Evolutionary conservation across 1,284 basidiomycete species (phyloP).

Genomic region (Moniliophthora roreri): DNA sequence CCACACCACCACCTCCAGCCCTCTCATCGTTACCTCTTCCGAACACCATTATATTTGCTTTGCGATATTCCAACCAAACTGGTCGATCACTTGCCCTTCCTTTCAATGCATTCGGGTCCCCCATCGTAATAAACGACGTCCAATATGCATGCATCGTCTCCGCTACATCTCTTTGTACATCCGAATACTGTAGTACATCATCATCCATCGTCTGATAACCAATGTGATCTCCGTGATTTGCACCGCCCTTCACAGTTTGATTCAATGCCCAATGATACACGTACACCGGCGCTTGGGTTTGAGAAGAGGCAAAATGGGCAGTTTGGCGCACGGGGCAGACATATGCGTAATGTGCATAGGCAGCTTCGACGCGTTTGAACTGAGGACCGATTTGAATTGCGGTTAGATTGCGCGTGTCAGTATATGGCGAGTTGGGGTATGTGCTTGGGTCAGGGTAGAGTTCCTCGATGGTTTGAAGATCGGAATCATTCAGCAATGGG

Average conservation of each 20-base stretch:
- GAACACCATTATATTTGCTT: neutral
- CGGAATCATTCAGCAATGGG: neutral
- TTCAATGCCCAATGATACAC: slow-evolving; percentile 2
- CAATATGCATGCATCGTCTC: neutral
- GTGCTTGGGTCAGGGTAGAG: neutral
- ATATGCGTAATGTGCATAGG: slow-evolving; percentile 2
- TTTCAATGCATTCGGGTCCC: neutral
- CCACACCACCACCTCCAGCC: neutral
- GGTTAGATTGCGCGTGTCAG: neutral
- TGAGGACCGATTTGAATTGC: neutral
- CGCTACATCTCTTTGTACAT: neutral
- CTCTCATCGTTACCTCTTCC: slow-evolving; percentile 1
- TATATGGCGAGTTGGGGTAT: neutral
- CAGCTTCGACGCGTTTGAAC: neutral
- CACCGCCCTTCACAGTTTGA: neutral
- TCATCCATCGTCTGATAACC: slow-evolving; percentile 1
- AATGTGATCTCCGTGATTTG: slow-evolving; percentile 4
- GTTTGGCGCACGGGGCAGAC: slow-evolving; percentile 3
- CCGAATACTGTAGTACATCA: neutral
- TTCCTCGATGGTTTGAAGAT: neutral
- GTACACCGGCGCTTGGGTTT: neutral
- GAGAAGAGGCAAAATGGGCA: neutral
- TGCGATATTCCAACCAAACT: neutral
- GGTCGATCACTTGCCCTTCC: neutral
- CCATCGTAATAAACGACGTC: slow-evolving; percentile 2